Base-by-base conservation (phyloP, 805 yeast genomes). In the Hanseniaspora pseudoguilliermondii region DNA sequence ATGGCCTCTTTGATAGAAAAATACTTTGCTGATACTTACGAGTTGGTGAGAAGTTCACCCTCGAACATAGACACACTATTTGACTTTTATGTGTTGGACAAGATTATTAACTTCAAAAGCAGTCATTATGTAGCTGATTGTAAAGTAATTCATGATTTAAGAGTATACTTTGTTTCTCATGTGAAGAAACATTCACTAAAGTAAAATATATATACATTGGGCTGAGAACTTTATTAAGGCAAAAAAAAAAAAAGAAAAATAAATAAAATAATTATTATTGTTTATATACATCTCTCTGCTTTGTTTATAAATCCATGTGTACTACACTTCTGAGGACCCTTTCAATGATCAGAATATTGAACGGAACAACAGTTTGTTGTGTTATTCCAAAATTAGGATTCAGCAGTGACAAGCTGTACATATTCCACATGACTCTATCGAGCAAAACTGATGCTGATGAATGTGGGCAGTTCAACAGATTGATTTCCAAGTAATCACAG, bases 291-390 rank as follows among this genome's bases (percentile, higher is more conserved):
- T 32, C 15, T 32, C 35, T 32, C 11, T 7, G 5, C 2, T 11
- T 6, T 8, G 9, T 36, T 36, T 43, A 52, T 16, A 52, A 18
- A 27, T 52, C 49, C 39, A 52, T 35, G 32, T 84, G 88, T 1
- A 79, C 78, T 56, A 85, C 66, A 50, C 75, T 76, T 49, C 75
- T 79, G 62, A 85, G 66, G 60, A 79, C 72, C 61, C 81, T 83
- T 34, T 78, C 73, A 11, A 86, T 93, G 0, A 88, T 81, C 15
- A 77, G 67, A 25, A 85, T 75, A 65, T 86, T 91, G 83, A 89
- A 83, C 27, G 95, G 95, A 2, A 81, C 71, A 40, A 81, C 67
- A 0, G 77, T 69, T 20, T 49, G 39, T 15, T 64, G 66, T 3
- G 69, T 62, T 5, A 69, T 68, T 7, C 73, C 71, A 58, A 68